phyloP scores from a whole-genome alignment of 805 yeast species.

The Spathaspora girioi region DNA sequence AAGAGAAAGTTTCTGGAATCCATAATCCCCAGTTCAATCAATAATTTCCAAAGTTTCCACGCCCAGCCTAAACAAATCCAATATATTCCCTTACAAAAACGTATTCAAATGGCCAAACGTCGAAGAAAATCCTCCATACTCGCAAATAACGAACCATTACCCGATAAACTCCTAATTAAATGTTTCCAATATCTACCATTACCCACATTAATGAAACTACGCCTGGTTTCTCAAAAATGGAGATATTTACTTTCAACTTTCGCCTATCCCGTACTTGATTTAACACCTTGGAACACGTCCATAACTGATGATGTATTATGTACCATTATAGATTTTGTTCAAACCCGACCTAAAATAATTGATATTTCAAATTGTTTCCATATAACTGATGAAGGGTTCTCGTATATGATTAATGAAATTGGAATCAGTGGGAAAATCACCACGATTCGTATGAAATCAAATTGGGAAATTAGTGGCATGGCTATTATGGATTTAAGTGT shows the following conservation, averaged over 20 bases:
- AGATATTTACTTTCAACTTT: conserved; percentile 58
- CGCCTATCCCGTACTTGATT: conserved; percentile 50
- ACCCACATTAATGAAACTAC: conserved; percentile 57
- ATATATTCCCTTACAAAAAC: conserved; percentile 54
- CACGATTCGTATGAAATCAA: conserved; percentile 57
- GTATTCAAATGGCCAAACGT: conserved; percentile 47
- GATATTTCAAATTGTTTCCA: conserved; percentile 74
- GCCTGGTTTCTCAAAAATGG: conserved; percentile 65
- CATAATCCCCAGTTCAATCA: conserved; percentile 23
- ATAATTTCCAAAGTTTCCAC: conserved; percentile 24
- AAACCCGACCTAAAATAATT: conserved; percentile 58
- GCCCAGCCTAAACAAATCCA: conserved; percentile 29
- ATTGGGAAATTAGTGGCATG: conserved; percentile 78
- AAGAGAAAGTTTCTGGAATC: conserved; percentile 27
- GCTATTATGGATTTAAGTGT: conserved; percentile 76
- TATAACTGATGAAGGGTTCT: conserved; percentile 71
- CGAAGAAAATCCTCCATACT: conserved; percentile 55
- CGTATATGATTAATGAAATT: conserved; percentile 64
- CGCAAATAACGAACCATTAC: conserved; percentile 50
- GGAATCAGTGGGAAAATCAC: conserved; percentile 62
- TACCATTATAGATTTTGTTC: conserved; percentile 65
- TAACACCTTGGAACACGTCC: conserved; percentile 59
- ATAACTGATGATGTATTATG: conserved; percentile 56
- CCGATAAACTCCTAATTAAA: conserved; percentile 54
- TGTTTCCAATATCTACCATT: conserved; percentile 53